Evolutionary conservation across 129 eudicot genomes (phyloP).

Genomic region (Lactuca saligna): DNA sequence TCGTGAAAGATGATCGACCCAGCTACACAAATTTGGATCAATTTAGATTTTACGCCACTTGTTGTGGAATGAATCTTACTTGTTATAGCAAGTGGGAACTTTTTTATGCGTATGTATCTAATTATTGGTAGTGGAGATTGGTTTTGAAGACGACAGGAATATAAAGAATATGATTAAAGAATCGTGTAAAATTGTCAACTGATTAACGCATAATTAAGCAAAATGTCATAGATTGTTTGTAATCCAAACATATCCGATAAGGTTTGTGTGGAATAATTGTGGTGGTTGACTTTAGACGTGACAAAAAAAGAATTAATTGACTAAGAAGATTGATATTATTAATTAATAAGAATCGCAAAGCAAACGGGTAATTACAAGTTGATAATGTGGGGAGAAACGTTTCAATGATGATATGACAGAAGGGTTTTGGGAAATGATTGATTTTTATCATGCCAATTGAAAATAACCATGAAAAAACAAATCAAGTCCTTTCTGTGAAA

Average conservation of each 20-base stretch:
- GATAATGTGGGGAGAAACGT: not conserved
- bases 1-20: slow-evolving; percentile 8
- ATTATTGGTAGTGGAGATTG: slow-evolving; percentile 8
- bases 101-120: slow-evolving; percentile 16
- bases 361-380: not conserved
- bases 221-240: slow-evolving; percentile 15
- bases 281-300: slow-evolving; percentile 18
- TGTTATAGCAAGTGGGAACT: slow-evolving; percentile 31
- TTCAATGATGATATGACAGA: slow-evolving; percentile 33
- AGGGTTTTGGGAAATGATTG: slow-evolving; percentile 33
- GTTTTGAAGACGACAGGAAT: slow-evolving; percentile 4
- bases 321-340: not conserved
- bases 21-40: slow-evolving; percentile 16
- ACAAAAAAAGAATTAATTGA: slow-evolving; percentile 4
- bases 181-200: slow-evolving; percentile 29
- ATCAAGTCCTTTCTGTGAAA: slow-evolving; percentile 17
- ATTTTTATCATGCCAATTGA: slow-evolving; percentile 24
- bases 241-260: slow-evolving; percentile 5
- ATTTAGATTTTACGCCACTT: slow-evolving; percentile 17
- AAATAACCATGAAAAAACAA: slow-evolving; percentile 12
- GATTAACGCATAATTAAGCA: slow-evolving; percentile 16
- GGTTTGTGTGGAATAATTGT: not conserved
- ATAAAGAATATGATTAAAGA: slow-evolving; percentile 15
- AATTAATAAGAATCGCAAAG: not conserved
- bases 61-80: slow-evolving; percentile 19